These are phyloP conservation scores for Rubia peregrina DNA, from an alignment of 305 asterid species.

Conservation along the genomic window DNA sequence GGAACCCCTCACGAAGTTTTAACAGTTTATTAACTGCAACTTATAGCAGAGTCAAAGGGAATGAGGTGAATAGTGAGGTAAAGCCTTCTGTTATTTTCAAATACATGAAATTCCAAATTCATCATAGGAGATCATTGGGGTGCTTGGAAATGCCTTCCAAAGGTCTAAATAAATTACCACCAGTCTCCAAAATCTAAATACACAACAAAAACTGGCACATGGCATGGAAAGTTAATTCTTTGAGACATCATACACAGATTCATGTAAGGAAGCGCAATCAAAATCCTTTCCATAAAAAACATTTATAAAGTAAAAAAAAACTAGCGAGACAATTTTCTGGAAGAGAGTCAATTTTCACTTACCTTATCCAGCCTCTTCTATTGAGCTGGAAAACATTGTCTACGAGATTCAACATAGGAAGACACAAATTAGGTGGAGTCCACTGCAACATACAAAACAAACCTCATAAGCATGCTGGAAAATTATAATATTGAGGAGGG, in stretches of 20 bases:
- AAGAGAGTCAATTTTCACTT: constrained; percentile 22
- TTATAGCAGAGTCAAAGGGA: neutral
- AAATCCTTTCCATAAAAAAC: neutral
- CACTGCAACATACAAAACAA: constrained; percentile 50
- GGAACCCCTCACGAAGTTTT: neutral
- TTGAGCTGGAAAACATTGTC: constrained; percentile 92
- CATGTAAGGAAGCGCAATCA: neutral
- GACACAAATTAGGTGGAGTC: constrained; percentile 90
- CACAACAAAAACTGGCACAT: neutral
- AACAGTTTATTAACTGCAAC: neutral
- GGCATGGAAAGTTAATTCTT: neutral
- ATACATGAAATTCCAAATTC: neutral
- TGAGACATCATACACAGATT: neutral
- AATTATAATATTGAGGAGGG: neutral
- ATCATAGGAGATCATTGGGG: neutral
- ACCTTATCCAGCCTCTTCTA: constrained; percentile 98
- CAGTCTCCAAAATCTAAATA: neutral
- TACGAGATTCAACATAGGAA: constrained; percentile 86
- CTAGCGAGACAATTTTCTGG: constrained; percentile 2
- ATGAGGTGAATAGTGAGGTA: neutral
- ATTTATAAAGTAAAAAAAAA: neutral
- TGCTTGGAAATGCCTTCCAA: neutral
- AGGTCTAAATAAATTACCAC: neutral
- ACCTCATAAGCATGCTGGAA: neutral
- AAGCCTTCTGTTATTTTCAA: neutral